Conservation (phyloP, 495 filamentous ascomycete genomes). For the Tuber microsphaerosporum region DNA sequence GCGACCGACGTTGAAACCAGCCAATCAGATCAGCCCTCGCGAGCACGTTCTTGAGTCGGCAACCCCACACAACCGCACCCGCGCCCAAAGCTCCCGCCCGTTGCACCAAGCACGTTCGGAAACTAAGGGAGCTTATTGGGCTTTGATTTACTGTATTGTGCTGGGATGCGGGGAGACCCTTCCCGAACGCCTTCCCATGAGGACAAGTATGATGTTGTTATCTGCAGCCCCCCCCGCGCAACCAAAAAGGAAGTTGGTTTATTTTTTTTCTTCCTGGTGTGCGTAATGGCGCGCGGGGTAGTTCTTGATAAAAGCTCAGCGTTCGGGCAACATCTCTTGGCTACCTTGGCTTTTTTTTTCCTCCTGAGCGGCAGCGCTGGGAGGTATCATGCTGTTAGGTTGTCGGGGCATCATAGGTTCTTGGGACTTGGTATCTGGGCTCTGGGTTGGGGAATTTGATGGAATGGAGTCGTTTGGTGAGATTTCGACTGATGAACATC, state of each 20-base stretch:
- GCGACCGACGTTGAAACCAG: background rate
- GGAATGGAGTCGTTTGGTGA: background rate
- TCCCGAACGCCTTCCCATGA: background rate
- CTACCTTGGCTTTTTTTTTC: background rate
- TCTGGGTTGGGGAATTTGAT: background rate
- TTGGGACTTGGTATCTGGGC: background rate
- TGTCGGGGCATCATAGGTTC: background rate
- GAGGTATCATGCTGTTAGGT: background rate
- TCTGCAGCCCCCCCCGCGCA: background rate
- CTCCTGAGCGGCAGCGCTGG: background rate
- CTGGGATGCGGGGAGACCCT: background rate
- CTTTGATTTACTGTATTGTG: background rate
- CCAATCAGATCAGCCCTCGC: background rate
- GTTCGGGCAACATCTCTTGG: background rate
- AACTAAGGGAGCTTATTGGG: background rate
- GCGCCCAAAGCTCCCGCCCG: background rate
- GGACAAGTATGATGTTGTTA: background rate
- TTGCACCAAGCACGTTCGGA: background rate
- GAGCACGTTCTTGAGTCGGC: background rate
- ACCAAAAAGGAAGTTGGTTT: background rate
- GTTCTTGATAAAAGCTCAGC: background rate
- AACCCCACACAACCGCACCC: background rate
- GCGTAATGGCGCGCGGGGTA: background rate
- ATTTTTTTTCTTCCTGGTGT: background rate
- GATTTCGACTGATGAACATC: background rate